These are phyloP conservation scores for Kodamaea sp. DNA, from an alignment of 1,139 yeast species.

Conservation along the genomic window DNA sequence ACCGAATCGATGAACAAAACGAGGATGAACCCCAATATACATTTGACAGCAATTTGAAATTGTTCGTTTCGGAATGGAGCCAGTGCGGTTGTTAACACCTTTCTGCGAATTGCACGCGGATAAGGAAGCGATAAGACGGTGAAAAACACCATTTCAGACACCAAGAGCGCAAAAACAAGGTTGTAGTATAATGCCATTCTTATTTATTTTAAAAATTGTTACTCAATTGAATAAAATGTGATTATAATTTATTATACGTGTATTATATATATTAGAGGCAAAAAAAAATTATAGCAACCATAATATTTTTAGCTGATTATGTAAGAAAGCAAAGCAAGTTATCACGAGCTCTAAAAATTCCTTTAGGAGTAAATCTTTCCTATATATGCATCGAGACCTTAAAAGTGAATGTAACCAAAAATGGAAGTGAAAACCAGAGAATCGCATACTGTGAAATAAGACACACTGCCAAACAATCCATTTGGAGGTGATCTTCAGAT, in stretches of 20 bases:
- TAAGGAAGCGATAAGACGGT: conserved; percentile 79
- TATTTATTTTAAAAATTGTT: neutral
- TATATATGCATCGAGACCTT: conserved; percentile 37
- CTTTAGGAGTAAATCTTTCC: neutral
- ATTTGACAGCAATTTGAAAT: conserved; percentile 74
- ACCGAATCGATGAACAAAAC: conserved; percentile 86
- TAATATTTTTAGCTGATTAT: neutral
- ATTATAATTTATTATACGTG: neutral
- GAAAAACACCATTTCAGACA: conserved; percentile 78
- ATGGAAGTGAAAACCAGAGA: conserved; percentile 60
- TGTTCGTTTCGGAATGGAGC: conserved; percentile 70
- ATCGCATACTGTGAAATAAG: conserved; percentile 66
- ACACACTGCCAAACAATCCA: conserved; percentile 78
- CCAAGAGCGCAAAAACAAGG: conserved; percentile 69
- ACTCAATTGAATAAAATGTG: neutral
- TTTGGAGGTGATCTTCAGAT: conserved; percentile 60
- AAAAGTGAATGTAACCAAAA: conserved; percentile 56
- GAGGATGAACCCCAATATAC: conserved; percentile 78
- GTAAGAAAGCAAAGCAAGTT: too few species aligned
- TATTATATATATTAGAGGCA: neutral
- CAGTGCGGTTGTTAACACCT: conserved; percentile 58
- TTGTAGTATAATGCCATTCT: conserved; percentile 72
- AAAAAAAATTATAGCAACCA: neutral
- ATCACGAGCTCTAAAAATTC: too few species aligned
- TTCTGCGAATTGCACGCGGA: conserved; percentile 71